Conservation (phyloP, 1,284 basidiomycete species). For the Melanopsichium pennsylvanicum region DNA sequence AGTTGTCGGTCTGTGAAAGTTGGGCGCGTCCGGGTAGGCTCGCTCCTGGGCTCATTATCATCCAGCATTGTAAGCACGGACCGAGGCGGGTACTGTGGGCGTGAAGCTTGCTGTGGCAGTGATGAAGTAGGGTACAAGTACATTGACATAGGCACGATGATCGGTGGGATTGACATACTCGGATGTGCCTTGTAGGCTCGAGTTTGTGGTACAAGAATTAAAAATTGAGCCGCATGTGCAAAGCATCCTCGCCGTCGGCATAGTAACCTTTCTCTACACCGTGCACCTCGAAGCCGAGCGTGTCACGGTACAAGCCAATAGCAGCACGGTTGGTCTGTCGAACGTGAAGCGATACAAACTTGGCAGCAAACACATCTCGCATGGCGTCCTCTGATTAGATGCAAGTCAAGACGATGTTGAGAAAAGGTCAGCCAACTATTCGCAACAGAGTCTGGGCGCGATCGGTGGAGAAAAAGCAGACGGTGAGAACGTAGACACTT, state of each 20-base stretch:
- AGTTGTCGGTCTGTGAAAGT: too few species aligned
- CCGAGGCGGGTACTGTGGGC: too few species aligned
- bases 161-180: neutral
- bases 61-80: too few species aligned
- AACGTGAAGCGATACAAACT: slow-evolving; percentile 63
- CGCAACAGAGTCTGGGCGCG: neutral
- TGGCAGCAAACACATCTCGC: slow-evolving; percentile 62
- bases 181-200: neutral
- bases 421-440: neutral
- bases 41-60: too few species aligned
- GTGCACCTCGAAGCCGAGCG: slow-evolving; percentile 63
- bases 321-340: slow-evolving; percentile 64
- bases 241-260: slow-evolving; percentile 64
- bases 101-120: neutral
- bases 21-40: too few species aligned
- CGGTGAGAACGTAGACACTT: slow-evolving; percentile 22
- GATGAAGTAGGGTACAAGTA: slow-evolving; percentile 15
- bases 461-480: too few species aligned
- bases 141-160: neutral
- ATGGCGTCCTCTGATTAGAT: slow-evolving; percentile 57
- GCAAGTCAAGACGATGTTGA: too few species aligned
- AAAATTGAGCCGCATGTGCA: slow-evolving; percentile 61
- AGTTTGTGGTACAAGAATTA: too few species aligned
- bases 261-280: slow-evolving; percentile 64
- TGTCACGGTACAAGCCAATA: slow-evolving; percentile 62